Percentiles rank a stretch among this genome's conserved stretches.
Evolutionary conservation across 2,329 filamentous ascomycete genomes (phyloP).

Genomic region (Tolypocladium tundrense): DNA sequence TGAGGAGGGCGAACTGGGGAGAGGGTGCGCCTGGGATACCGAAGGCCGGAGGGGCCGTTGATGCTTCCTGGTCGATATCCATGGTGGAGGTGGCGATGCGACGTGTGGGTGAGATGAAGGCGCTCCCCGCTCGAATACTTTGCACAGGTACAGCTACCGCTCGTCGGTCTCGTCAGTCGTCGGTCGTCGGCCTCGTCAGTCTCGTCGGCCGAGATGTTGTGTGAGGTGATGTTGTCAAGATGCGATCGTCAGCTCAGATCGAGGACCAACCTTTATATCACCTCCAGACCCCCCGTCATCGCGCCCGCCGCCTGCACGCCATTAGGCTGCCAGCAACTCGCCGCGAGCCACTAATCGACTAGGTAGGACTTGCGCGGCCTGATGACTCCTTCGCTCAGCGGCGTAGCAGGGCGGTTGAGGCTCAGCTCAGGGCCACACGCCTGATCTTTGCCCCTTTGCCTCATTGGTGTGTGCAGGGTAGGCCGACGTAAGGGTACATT

Average conservation of each 20-base stretch:
- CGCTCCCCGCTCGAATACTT: neutral
- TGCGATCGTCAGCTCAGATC: no score
- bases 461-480: neutral
- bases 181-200: neutral
- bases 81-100: neutral
- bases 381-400: neutral
- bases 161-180: neutral
- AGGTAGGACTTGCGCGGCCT: neutral
- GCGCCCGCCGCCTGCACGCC: neutral
- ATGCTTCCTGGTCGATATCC: neutral
- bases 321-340: neutral
- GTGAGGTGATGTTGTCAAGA: neutral
- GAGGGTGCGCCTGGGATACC: slow-evolving; percentile 8
- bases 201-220: neutral
- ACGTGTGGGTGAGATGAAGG: neutral
- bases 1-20: slow-evolving; percentile 39
- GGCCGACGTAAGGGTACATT: no score
- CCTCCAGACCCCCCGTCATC: neutral
- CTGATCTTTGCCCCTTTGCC: neutral
- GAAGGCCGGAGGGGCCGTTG: neutral
- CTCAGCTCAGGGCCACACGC: neutral
- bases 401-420: neutral
- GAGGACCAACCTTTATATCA: neutral
- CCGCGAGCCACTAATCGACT: neutral
- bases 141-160: neutral